These are phyloP conservation scores for Smallanthus sonchifolius DNA, from an alignment of 129 eudicot species.

Conservation along the genomic window DNA sequence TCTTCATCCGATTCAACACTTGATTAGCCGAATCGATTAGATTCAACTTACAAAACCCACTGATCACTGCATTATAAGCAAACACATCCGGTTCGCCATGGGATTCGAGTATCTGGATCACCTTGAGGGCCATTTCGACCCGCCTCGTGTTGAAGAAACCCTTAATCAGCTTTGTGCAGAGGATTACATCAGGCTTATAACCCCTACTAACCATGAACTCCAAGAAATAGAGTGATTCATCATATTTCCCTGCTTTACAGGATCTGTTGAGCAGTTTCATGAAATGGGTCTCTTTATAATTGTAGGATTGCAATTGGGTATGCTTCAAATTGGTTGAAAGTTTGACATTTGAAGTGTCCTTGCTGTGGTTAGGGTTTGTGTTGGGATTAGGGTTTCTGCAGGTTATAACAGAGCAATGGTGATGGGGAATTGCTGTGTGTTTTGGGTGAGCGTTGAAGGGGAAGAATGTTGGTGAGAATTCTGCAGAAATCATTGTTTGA, in stretches of 20 bases:
- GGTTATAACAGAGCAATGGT: conserved; percentile 34
- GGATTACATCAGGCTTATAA: conserved; percentile 56
- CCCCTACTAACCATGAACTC: conserved; percentile 64
- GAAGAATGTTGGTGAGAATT: conserved; percentile 44
- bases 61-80: conserved; percentile 70
- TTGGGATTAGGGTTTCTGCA: conserved; percentile 33
- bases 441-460: conserved; percentile 30
- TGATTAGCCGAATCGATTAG: conserved; percentile 53
- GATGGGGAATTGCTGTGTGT: conserved; percentile 25
- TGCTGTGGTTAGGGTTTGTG: conserved; percentile 10
- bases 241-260: conserved; percentile 57
- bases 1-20: conserved; percentile 53
- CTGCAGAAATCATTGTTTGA: conserved; percentile 34
- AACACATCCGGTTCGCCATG: conserved; percentile 61
- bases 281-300: conserved; percentile 54
- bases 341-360: conserved; percentile 29
- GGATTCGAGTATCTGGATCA: conserved; percentile 53
- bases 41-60: conserved; percentile 68
- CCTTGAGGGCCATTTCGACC: conserved; percentile 53
- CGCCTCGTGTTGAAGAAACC: conserved; percentile 49
- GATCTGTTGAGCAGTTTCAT: conserved; percentile 50
- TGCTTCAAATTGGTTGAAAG: conserved; percentile 34
- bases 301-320: conserved; percentile 35
- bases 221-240: conserved; percentile 61
- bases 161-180: conserved; percentile 71